Evolutionary conservation across 352 stramenopile genomes (phyloP).

Genomic region (Phytophthora colocasiae): DNA sequence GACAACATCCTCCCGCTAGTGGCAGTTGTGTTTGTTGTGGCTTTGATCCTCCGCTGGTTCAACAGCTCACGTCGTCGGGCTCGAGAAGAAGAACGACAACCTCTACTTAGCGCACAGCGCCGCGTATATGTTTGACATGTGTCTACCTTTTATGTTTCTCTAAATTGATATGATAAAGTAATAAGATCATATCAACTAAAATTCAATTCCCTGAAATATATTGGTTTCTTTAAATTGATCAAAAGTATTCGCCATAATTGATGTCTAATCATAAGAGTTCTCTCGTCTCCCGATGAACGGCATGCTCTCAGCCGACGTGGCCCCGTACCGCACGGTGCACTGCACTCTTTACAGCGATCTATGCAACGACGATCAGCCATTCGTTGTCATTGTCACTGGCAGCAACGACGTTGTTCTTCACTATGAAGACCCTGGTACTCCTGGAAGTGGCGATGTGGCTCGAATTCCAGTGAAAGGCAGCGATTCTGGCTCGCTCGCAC

Average conservation of each 20-base stretch:
- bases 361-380: slow-evolving; percentile 14
- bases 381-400: slow-evolving; percentile 33
- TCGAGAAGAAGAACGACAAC: slow-evolving; percentile 22
- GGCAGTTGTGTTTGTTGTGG: slow-evolving; percentile 31
- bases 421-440: slow-evolving; percentile 5
- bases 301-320: slow-evolving; percentile 5
- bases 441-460: slow-evolving; percentile 22
- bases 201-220: too few species aligned
- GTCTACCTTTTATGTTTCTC: not conserved
- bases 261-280: slow-evolving; percentile 9
- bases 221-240: not conserved
- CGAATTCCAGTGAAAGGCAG: slow-evolving; percentile 7
- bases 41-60: slow-evolving; percentile 31
- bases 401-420: slow-evolving; percentile 30
- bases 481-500: not conserved
- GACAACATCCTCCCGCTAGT: slow-evolving; percentile 26
- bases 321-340: slow-evolving; percentile 25
- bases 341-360: slow-evolving; percentile 9
- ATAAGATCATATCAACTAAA: too few species aligned
- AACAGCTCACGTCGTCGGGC: slow-evolving; percentile 28
- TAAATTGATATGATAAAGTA: not conserved
- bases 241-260: not conserved
- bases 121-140: slow-evolving; percentile 29
- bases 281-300: slow-evolving; percentile 11
- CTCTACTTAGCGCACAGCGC: slow-evolving; percentile 21